Evolutionary conservation across 1,284 basidiomycete species (phyloP).

Genomic region (Puccinia novopanici): DNA sequence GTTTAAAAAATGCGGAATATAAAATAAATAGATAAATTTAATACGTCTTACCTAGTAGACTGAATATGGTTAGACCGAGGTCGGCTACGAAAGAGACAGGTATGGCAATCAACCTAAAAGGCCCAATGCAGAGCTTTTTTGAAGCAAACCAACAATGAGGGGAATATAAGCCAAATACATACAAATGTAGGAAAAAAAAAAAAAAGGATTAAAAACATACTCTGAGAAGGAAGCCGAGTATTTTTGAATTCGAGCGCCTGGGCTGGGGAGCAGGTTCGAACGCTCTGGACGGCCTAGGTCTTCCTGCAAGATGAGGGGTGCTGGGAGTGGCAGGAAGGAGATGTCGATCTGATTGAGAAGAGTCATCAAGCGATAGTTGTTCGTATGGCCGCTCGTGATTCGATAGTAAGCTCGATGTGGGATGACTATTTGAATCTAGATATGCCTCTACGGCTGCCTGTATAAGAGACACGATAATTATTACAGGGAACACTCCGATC

Average conservation of each 20-base stretch:
- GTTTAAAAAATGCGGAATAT: neutral
- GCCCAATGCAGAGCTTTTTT: conserved; percentile 32
- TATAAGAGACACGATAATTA: neutral
- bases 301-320: neutral
- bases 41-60: conserved; percentile 13
- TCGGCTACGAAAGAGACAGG: conserved; percentile 32
- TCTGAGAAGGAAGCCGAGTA: conserved; percentile 26
- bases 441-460: conserved; percentile 25
- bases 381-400: conserved; percentile 4
- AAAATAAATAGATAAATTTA: neutral
- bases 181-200: neutral
- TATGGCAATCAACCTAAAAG: conserved; percentile 27
- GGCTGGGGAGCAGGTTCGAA: conserved; percentile 6
- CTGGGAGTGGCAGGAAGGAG: neutral
- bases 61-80: conserved; percentile 19
- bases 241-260: conserved; percentile 12
- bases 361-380: conserved; percentile 18
- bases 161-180: neutral
- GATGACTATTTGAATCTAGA: conserved; percentile 17
- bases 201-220: conserved; percentile 3
- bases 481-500: neutral
- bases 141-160: neutral
- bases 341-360: conserved; percentile 19
- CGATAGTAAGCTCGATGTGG: neutral
- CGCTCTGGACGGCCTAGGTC: neutral